Conservation (phyloP, 768 basidiomycete genomes). For the Pisolithus sp. region DNA sequence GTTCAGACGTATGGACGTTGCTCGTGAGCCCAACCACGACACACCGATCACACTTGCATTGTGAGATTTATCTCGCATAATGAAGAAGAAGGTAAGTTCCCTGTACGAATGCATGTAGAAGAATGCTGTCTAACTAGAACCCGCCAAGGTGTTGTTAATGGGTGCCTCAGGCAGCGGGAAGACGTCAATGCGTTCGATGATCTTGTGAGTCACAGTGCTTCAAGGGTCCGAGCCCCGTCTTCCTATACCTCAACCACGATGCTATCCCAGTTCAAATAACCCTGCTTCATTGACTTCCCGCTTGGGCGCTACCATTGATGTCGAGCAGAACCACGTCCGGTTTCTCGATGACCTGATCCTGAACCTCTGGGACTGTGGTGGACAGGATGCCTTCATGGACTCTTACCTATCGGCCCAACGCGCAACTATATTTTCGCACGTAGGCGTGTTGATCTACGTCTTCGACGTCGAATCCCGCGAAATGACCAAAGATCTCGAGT, state of each 20-base stretch:
- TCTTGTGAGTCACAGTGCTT: slow-evolving; percentile 64
- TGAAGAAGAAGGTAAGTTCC: slow-evolving; percentile 28
- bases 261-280: slow-evolving; percentile 73
- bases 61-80: not conserved
- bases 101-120: not conserved
- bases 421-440: slow-evolving; percentile 93
- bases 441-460: slow-evolving; percentile 96
- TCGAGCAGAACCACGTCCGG: slow-evolving; percentile 95
- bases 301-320: slow-evolving; percentile 94
- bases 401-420: slow-evolving; percentile 89
- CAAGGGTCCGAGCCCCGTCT: not conserved
- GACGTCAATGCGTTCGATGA: slow-evolving; percentile 98
- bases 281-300: slow-evolving; percentile 87
- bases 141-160: slow-evolving; percentile 85
- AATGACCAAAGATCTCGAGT: slow-evolving; percentile 79
- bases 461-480: slow-evolving; percentile 91
- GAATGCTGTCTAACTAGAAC: not conserved
- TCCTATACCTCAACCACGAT: slow-evolving; percentile 7
- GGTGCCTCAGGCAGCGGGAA: slow-evolving; percentile 92
- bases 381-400: slow-evolving; percentile 98
- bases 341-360: slow-evolving; percentile 95
- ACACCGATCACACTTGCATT: not conserved
- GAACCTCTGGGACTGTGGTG: slow-evolving; percentile 98
- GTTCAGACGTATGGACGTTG: too few relatives aligned
- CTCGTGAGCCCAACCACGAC: not conserved